Evolutionary conservation across 208 protist genomes (phyloP).

Genomic region (Porcisia hertigi): DNA sequence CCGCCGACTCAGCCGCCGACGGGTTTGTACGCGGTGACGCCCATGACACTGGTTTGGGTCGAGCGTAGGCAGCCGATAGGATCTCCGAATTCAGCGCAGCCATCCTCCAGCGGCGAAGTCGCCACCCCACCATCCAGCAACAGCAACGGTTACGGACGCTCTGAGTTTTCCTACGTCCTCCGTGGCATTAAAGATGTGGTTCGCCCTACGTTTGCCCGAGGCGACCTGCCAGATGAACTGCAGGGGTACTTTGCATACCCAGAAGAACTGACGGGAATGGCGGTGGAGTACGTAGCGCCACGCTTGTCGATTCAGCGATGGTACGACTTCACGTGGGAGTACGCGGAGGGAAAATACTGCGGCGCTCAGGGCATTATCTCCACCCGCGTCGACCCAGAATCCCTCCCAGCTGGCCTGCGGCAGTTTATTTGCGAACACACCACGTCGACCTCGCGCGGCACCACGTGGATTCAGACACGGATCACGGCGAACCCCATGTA

Average conservation of each 20-base stretch:
- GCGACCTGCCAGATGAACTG: conserved; percentile 73
- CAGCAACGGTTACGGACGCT: neutral
- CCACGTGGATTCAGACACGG: conserved; percentile 27
- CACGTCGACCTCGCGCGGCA: conserved; percentile 34
- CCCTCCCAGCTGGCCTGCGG: conserved; percentile 53
- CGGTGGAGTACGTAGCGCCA: conserved; percentile 51
- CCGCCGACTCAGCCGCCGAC: conserved; percentile 40
- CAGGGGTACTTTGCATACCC: conserved; percentile 87
- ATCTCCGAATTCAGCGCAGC: neutral
- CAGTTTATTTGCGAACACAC: conserved; percentile 63
- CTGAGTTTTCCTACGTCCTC: conserved; percentile 36
- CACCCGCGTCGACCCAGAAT: conserved; percentile 59
- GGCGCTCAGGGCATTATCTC: conserved; percentile 73
- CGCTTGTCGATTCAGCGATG: conserved; percentile 71
- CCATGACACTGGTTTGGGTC: conserved; percentile 82
- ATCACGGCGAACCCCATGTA: conserved; percentile 73
- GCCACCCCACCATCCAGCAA: neutral
- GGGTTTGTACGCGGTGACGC: conserved; percentile 60
- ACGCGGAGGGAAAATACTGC: conserved; percentile 62
- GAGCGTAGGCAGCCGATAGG: conserved; percentile 13
- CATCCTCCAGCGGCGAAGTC: neutral
- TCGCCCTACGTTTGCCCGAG: conserved; percentile 71
- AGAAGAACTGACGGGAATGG: conserved; percentile 62
- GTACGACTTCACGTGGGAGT: conserved; percentile 87
- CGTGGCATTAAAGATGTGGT: conserved; percentile 74